phyloP scores from a whole-genome alignment of 345 rosid genomes.

The Acer saccharum region DNA sequence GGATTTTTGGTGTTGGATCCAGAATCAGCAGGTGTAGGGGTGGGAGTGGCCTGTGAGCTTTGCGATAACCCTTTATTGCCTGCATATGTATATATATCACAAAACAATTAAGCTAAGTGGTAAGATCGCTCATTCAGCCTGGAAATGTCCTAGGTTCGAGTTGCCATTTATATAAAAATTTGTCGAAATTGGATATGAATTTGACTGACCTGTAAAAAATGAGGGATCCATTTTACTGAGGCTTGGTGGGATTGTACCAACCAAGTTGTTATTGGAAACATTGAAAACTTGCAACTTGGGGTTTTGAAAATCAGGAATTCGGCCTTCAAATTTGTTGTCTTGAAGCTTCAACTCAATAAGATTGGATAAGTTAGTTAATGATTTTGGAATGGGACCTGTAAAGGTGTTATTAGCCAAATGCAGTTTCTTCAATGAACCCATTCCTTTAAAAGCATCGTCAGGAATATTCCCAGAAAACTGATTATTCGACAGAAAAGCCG shows the following conservation, averaged over 20 bases:
- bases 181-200: no score
- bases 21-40: background rate
- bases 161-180: no score
- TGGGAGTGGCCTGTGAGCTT: background rate
- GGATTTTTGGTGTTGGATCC: background rate
- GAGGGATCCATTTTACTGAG: slow-evolving; percentile 40
- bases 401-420: slow-evolving; percentile 54
- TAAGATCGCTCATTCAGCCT: no score
- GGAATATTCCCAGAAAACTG: slow-evolving; percentile 59
- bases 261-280: slow-evolving; percentile 58
- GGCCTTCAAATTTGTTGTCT: slow-evolving; percentile 60
- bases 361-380: slow-evolving; percentile 49
- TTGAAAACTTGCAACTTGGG: slow-evolving; percentile 33
- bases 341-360: slow-evolving; percentile 62
- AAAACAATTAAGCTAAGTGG: background rate
- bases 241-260: slow-evolving; percentile 58
- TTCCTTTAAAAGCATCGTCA: slow-evolving; percentile 52
- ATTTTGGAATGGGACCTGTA: slow-evolving; percentile 62
- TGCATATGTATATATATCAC: slow-evolving; percentile 20
- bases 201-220: slow-evolving; percentile 47
- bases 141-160: no score
- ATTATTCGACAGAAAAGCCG: slow-evolving; percentile 66
- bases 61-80: slow-evolving; percentile 56
- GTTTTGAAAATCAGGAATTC: slow-evolving; percentile 52
- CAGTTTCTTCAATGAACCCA: slow-evolving; percentile 67